Conservation (phyloP, 441 rosid species). For the Pelargonium citronellum region DNA sequence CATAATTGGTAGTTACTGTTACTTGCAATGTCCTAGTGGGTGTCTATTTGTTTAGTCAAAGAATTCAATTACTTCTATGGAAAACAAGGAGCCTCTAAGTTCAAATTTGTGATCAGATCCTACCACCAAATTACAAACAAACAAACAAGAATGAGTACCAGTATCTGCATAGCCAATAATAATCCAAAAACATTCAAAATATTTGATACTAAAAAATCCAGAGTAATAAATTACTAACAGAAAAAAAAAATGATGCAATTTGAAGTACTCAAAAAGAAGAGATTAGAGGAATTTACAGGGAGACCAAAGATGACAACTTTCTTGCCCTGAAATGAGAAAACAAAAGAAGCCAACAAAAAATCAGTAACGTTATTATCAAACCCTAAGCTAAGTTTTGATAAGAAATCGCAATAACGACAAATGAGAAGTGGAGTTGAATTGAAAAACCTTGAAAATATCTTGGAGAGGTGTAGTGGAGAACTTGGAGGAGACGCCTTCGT, state of each 20-base stretch:
- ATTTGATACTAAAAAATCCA: no score
- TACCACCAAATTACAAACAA: neutral
- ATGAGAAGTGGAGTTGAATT: neutral
- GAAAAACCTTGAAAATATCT: constrained; percentile 63
- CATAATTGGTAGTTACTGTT: neutral
- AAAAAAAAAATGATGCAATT: no score
- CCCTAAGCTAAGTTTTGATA: neutral
- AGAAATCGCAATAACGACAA: no score
- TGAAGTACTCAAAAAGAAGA: neutral
- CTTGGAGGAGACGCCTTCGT: constrained; percentile 73
- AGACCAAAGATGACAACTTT: constrained; percentile 89
- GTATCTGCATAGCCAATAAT: neutral
- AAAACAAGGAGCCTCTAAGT: neutral
- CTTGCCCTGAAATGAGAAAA: constrained; percentile 59
- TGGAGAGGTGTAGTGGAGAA: constrained; percentile 64
- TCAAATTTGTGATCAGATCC: neutral
- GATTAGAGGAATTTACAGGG: constrained; percentile 49
- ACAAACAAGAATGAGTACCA: neutral
- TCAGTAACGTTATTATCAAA: neutral
- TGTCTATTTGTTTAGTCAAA: neutral
- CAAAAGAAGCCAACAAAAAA: neutral
- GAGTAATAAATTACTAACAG: no score
- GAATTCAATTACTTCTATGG: neutral
- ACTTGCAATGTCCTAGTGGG: neutral
- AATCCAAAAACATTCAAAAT: no score